Evolutionary conservation across 495 filamentous ascomycete genomes (phyloP).

Genomic region (Astrothelium macrocarpum): DNA sequence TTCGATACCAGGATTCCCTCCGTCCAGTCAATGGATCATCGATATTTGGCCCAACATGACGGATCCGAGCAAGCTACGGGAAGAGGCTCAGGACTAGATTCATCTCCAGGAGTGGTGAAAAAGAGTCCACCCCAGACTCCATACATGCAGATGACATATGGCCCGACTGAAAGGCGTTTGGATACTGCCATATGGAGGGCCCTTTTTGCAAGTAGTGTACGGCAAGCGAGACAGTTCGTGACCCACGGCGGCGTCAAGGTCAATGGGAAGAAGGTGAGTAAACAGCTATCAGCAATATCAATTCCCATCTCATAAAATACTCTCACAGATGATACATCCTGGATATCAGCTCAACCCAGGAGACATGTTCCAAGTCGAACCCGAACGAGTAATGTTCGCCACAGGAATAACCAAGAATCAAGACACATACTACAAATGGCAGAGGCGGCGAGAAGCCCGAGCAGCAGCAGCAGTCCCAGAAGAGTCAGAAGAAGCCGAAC

Average conservation of each 20-base stretch:
- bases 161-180: conserved; percentile 77
- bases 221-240: conserved; percentile 89
- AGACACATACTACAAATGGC: conserved; percentile 24
- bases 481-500: conserved; percentile 32
- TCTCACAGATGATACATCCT: conserved; percentile 71
- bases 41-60: conserved; percentile 64
- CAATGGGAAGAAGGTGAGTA: conserved; percentile 81
- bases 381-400: conserved; percentile 74
- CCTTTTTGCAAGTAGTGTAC: conserved; percentile 86
- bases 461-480: conserved; percentile 15
- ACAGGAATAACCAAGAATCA: conserved; percentile 61
- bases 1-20: conserved; percentile 68
- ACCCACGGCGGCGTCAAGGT: conserved; percentile 88
- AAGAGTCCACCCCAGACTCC: conserved; percentile 44
- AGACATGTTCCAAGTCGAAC: conserved; percentile 93
- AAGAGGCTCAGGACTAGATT: conserved; percentile 60
- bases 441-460: conserved; percentile 20
- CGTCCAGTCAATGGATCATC: conserved; percentile 74
- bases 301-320: background rate
- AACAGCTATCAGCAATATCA: background rate
- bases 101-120: conserved; percentile 6
- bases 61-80: conserved; percentile 73
- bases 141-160: conserved; percentile 88
- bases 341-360: conserved; percentile 94
- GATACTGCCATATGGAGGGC: conserved; percentile 88